phyloP scores from a whole-genome alignment of 2,329 filamentous ascomycete genomes.

The Annulohypoxylon truncatum region DNA sequence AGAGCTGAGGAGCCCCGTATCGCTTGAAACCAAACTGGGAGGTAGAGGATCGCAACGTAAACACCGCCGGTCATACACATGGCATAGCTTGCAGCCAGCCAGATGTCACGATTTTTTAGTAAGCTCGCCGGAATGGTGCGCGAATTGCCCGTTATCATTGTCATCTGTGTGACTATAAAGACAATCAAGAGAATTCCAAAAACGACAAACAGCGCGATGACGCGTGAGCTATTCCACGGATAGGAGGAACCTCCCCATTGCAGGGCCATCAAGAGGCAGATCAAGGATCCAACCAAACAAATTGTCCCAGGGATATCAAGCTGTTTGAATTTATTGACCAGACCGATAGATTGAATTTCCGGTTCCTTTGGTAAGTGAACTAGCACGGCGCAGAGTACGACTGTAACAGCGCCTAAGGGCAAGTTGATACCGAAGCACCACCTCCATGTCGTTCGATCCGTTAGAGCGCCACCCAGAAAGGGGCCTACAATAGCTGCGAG shows the following conservation, averaged over 20 bases:
- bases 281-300: conserved; percentile 11
- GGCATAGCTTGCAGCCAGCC: conserved; percentile 33
- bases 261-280: conserved; percentile 56
- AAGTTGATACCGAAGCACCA: conserved; percentile 18
- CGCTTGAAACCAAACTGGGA: conserved; percentile 31
- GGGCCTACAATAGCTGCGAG: conserved; percentile 50
- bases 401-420: conserved; percentile 47
- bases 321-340: conserved; percentile 7
- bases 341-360: conserved; percentile 9
- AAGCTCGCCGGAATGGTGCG: conserved; percentile 19
- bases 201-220: conserved; percentile 27
- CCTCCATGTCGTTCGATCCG: conserved; percentile 33
- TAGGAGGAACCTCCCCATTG: conserved; percentile 55
- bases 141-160: background rate
- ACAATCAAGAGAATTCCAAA: conserved; percentile 12
- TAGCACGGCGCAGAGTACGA: background rate
- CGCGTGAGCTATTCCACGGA: conserved; percentile 42
- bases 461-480: conserved; percentile 39
- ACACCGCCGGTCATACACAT: conserved; percentile 32
- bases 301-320: conserved; percentile 20
- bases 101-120: conserved; percentile 32
- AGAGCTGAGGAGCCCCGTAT: conserved; percentile 18
- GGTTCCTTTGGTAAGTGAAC: background rate
- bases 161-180: background rate
- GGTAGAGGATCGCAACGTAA: conserved; percentile 21